Conservation (phyloP, 495 filamentous ascomycete genomes). For the Massariosphaeria phaeospora region DNA sequence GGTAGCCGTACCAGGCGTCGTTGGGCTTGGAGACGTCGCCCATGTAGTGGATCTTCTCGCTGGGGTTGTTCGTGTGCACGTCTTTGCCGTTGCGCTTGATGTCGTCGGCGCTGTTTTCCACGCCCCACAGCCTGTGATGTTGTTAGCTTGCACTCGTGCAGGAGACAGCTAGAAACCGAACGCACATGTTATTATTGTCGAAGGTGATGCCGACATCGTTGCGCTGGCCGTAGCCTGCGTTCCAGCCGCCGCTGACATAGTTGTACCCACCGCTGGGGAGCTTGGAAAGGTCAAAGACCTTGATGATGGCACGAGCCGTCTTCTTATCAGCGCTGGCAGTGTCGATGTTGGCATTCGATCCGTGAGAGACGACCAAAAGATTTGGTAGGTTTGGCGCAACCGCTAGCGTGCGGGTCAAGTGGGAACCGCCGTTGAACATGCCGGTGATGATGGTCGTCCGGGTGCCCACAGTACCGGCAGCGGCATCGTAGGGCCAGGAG, state of each 20-base stretch:
- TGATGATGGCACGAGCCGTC: constrained; percentile 26
- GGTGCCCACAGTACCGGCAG: constrained; percentile 22
- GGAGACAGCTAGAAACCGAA: background rate
- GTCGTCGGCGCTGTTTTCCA: constrained; percentile 31
- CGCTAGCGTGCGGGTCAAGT: constrained; percentile 26
- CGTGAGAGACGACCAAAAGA: constrained; percentile 27
- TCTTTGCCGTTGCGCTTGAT: constrained; percentile 26
- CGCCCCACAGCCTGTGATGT: constrained; percentile 22
- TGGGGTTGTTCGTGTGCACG: constrained; percentile 30
- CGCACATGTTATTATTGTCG: constrained; percentile 27
- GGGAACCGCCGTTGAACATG: constrained; percentile 25
- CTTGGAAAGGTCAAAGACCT: constrained; percentile 27
- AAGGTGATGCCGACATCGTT: constrained; percentile 32
- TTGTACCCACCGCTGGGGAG: constrained; percentile 24
- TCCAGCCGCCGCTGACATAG: constrained; percentile 14
- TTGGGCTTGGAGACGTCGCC: constrained; percentile 28
- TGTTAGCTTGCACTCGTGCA: background rate
- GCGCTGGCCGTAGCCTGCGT: constrained; percentile 24
- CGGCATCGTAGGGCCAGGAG: constrained; percentile 28
- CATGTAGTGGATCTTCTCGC: constrained; percentile 32
- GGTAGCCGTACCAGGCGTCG: constrained; percentile 32
- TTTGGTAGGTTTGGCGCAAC: constrained; percentile 12
- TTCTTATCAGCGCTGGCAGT: background rate
- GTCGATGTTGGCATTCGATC: constrained; percentile 30
- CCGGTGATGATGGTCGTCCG: constrained; percentile 29